These are phyloP conservation scores for Bacidia rubella DNA, from an alignment of 495 filamentous ascomycete genomes.

Conservation along the genomic window DNA sequence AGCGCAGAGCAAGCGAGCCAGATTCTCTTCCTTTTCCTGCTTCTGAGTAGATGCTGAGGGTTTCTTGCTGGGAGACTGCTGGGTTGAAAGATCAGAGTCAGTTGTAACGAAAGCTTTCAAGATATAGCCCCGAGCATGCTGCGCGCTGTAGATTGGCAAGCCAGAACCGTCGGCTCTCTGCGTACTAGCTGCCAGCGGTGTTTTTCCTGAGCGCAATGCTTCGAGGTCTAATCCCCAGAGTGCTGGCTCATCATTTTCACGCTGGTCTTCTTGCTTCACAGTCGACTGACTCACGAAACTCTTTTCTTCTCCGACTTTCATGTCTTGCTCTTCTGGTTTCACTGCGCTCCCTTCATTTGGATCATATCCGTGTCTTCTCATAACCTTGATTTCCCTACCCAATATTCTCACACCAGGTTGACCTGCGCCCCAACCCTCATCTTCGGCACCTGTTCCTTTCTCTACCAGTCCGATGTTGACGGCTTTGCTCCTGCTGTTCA, in stretches of 20 bases:
- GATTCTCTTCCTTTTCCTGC: conserved; percentile 49
- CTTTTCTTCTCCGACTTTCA: conserved; percentile 9
- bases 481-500: conserved; percentile 62
- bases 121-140: conserved; percentile 37
- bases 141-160: conserved; percentile 54
- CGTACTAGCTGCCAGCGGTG: conserved; percentile 8
- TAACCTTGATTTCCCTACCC: conserved; percentile 55
- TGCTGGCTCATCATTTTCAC: conserved; percentile 35
- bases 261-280: conserved; percentile 18
- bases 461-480: conserved; percentile 53
- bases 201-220: conserved; percentile 33
- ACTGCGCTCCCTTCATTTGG: conserved; percentile 35
- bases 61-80: conserved; percentile 3
- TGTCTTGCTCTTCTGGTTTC: conserved; percentile 19
- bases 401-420: conserved; percentile 58
- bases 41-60: conserved; percentile 26
- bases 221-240: conserved; percentile 75
- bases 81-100: background rate
- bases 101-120: conserved; percentile 22
- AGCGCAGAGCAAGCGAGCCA: conserved; percentile 50
- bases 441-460: conserved; percentile 48
- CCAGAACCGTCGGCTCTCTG: conserved; percentile 13
- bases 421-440: conserved; percentile 61
- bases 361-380: conserved; percentile 67
- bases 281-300: conserved; percentile 19